Evolutionary conservation across 1,284 basidiomycete species (phyloP).

Genomic region (Naganishia sp.): DNA sequence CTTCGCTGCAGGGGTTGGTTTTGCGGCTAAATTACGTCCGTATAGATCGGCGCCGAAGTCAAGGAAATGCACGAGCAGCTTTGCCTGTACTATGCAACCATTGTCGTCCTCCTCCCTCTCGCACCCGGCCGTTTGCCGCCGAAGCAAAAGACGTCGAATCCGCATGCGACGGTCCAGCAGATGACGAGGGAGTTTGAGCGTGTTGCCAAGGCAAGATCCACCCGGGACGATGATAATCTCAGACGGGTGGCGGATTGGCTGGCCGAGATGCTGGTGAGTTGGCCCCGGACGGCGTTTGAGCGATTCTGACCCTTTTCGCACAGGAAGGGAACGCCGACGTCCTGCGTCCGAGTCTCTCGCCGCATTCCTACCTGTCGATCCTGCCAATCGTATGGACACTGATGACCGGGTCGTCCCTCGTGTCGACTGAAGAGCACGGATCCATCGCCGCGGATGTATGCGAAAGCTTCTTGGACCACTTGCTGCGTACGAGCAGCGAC

Average conservation of each 20-base stretch:
- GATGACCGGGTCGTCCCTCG: constrained; percentile 57
- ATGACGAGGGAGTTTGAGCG: constrained; percentile 44
- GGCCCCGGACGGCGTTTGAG: background rate
- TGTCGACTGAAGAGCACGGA: constrained; percentile 33
- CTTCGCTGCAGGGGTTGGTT: no score
- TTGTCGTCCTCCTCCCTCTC: constrained; percentile 43
- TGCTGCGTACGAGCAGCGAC: constrained; percentile 53
- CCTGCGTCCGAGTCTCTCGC: constrained; percentile 59
- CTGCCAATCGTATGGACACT: constrained; percentile 83
- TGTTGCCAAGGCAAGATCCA: constrained; percentile 30
- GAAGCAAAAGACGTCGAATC: constrained; percentile 30
- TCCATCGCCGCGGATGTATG: constrained; percentile 39
- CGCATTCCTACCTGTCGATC: constrained; percentile 67
- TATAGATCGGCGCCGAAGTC: constrained; percentile 13
- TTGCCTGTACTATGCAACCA: constrained; percentile 12
- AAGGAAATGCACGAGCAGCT: constrained; percentile 21
- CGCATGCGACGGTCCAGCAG: constrained; percentile 25
- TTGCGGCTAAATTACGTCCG: background rate
- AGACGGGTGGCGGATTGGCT: constrained; percentile 70
- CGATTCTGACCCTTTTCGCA: background rate
- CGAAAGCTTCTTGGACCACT: constrained; percentile 41
- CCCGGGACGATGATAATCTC: constrained; percentile 53
- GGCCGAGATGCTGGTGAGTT: constrained; percentile 61
- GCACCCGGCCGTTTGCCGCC: constrained; percentile 35
- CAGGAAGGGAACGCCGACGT: constrained; percentile 44